Evolutionary conservation across 1,139 yeast genomes (phyloP), one percentile per base, ranked within the genome.

Genomic region (Taphrina sp.): DNA sequence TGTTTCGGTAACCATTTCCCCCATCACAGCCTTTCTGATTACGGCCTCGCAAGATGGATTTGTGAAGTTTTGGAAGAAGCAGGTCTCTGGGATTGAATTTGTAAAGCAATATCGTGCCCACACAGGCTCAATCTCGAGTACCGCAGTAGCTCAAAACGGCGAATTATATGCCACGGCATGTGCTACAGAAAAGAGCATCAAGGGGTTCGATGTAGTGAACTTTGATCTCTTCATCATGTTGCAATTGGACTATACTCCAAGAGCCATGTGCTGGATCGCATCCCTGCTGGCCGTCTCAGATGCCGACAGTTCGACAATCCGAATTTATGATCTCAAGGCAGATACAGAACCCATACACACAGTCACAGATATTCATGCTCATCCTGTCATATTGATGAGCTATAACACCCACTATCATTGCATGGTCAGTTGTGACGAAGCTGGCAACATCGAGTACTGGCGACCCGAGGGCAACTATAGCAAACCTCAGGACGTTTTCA

Each of bases 391-490:
- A 1, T 58, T 64, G 8, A 57, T 76, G 12, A 62, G 60, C 1
- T 76, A 64, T 65, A 72, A 71, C 57, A 34, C 63, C 2, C 61
- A 60, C 42, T 64, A 66, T 54, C 62, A 70, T 22, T 71, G 74
- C 57, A 66, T 71, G n/a, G 63, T 77, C 2, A 71, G 77, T 1
- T 61, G 66, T 2, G 81, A 77, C 59, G 59, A 56, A 1, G 61
- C 63, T 22, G 80, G 80, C 1, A 69, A 74, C 63, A 62, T 77
- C 8, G 81, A 77, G 63, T 73, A 74, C 58, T 77, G 81, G 80
- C 60, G 56, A 26, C 70, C 67, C 0, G 58, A 58, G 1, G 63
- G 67, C 8, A 58, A 57, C 3, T 58, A 58, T 23, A 62, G 58
- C 31, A 59, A 61, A 51, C 66, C 69, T 3, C 54, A 45, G 19